phyloP scores from a whole-genome alignment of 768 basidiomycete genomes.

The Cystobasidium tubakii region DNA sequence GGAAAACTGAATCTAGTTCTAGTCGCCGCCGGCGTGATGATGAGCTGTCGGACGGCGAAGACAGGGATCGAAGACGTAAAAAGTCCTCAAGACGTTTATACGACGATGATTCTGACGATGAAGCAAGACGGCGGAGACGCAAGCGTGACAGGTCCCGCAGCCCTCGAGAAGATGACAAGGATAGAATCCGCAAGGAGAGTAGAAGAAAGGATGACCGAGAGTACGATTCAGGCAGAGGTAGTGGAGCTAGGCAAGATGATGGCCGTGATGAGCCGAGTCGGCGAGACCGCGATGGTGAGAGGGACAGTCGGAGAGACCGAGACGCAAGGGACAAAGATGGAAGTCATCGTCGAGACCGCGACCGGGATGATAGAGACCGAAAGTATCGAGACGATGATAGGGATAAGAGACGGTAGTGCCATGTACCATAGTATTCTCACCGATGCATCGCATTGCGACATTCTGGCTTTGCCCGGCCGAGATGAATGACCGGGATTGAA shows the following conservation, averaged over 20 bases:
- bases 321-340: not conserved
- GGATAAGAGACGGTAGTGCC: not conserved
- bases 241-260: not conserved
- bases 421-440: not conserved
- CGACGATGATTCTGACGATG: not conserved
- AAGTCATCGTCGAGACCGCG: not conserved
- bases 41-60: not conserved
- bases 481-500: no score
- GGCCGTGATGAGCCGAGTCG: not conserved
- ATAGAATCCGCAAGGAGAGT: not conserved
- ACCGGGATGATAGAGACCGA: not conserved
- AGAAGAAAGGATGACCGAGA: not conserved
- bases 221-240: no score
- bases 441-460: no score
- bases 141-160: not conserved
- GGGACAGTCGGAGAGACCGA: not conserved
- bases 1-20: not conserved
- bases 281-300: not conserved
- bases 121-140: not conserved
- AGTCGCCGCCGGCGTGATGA: not conserved
- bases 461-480: no score
- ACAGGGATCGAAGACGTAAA: not conserved
- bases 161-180: no score
- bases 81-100: not conserved
- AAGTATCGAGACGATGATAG: conserved; percentile 9